phyloP scores from a whole-genome alignment of 768 basidiomycete genomes.

The Mycena capillaripes region DNA sequence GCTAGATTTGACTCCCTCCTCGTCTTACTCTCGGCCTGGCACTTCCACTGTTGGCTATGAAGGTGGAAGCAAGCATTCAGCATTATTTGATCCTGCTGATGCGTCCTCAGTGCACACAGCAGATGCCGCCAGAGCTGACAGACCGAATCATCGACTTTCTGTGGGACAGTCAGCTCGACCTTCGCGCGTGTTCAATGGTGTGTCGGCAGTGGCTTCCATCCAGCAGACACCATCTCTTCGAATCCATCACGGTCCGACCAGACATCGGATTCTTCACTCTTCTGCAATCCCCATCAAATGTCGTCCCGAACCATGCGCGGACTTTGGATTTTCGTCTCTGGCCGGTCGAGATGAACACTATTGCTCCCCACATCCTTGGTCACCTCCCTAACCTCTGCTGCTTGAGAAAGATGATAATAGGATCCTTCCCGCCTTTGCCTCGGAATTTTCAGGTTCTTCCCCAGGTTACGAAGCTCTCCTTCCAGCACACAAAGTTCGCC shows the following conservation, averaged over 20 bases:
- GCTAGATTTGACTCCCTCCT: too few species aligned
- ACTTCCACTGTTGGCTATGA: too few species aligned
- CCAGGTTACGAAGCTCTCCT: neutral
- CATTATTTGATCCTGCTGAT: too few species aligned
- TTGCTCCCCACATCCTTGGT: neutral
- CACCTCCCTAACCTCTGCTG: neutral
- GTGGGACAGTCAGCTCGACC: neutral
- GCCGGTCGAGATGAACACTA: neutral
- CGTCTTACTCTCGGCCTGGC: too few species aligned
- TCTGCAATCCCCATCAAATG: neutral
- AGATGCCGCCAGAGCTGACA: constrained; percentile 1
- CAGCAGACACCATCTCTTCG: neutral
- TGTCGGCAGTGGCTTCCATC: neutral
- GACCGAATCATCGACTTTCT: neutral
- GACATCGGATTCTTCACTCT: neutral
- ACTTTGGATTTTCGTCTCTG: neutral
- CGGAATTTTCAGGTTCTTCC: neutral
- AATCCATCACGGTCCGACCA: neutral
- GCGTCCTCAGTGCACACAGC: neutral
- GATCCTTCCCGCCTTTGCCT: neutral
- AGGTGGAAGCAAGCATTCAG: too few species aligned
- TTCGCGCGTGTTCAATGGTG: neutral
- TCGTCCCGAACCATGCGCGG: neutral
- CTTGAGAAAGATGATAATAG: neutral
- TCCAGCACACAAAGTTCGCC: neutral